Conservation (phyloP, 106 monocot species). For the Acorus gramineus region DNA sequence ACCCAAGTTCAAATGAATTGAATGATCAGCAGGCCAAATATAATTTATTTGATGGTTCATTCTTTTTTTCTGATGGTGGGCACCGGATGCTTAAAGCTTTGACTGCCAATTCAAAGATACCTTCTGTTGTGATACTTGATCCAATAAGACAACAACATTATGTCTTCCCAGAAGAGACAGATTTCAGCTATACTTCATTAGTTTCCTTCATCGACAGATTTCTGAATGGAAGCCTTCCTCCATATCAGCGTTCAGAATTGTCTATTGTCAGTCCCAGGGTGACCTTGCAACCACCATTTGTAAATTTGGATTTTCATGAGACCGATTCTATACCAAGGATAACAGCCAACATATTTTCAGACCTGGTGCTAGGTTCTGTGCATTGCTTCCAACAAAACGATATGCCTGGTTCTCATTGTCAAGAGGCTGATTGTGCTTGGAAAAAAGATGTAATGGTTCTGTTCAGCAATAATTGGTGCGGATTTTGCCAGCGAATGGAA, state of each 20-base stretch:
- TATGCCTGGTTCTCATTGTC: constrained; percentile 5
- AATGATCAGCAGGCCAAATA: constrained; percentile 8
- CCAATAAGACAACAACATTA: constrained; percentile 57
- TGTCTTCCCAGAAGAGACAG: constrained; percentile 35
- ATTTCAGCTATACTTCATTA: constrained; percentile 44
- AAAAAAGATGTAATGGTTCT: constrained; percentile 68
- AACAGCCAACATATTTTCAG: constrained; percentile 45
- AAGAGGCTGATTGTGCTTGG: constrained; percentile 19
- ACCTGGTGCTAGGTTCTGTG: constrained; percentile 45
- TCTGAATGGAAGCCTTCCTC: constrained; percentile 66
- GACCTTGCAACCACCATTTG: constrained; percentile 67
- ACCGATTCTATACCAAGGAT: constrained; percentile 56
- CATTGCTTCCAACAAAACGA: constrained; percentile 19
- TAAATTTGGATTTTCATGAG: constrained; percentile 90
- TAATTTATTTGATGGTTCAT: constrained; percentile 41
- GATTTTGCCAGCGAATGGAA: constrained; percentile 83
- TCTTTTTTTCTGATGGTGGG: constrained; percentile 74
- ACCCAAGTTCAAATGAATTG: neutral
- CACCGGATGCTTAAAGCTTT: constrained; percentile 53
- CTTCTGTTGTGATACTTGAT: constrained; percentile 74
- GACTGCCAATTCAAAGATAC: constrained; percentile 53
- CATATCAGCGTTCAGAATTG: constrained; percentile 45
- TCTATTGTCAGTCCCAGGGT: constrained; percentile 29
- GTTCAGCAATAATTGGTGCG: constrained; percentile 79
- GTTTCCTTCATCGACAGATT: constrained; percentile 46